Percentiles rank a stretch among this genome's conserved stretches.
phyloP scores from a whole-genome alignment of 2,329 filamentous ascomycete species.

The Trichocomaceae sp. region DNA sequence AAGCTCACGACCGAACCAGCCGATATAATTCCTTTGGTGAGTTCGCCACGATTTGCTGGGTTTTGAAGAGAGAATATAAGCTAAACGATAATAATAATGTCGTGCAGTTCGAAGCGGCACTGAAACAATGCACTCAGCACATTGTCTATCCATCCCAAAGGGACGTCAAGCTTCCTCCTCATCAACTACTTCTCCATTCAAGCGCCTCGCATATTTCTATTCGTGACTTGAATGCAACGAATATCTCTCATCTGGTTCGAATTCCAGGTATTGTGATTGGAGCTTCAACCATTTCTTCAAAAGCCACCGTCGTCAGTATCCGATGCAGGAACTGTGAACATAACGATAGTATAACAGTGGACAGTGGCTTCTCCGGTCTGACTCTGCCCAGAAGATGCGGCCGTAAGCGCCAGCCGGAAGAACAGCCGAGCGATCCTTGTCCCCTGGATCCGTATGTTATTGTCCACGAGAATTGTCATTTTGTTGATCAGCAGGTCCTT shows the following conservation, averaged over 20 bases:
- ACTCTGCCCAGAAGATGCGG: conserved; percentile 75
- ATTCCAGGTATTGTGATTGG: conserved; percentile 98
- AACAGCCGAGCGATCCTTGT: conserved; percentile 67
- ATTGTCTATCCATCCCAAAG: conserved; percentile 78
- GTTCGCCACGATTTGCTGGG: conserved; percentile 24
- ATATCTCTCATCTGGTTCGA: conserved; percentile 88
- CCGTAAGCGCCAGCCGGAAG: conserved; percentile 52
- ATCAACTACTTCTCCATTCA: conserved; percentile 92
- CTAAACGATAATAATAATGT: conserved; percentile 5
- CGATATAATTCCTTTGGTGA: conserved; percentile 83
- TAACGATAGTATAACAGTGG: conserved; percentile 61
- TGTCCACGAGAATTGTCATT: conserved; percentile 84
- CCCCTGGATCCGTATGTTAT: conserved; percentile 95
- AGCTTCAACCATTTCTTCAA: conserved; percentile 92
- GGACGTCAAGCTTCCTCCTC: conserved; percentile 68
- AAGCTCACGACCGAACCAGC: conserved; percentile 81
- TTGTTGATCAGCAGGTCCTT: conserved; percentile 96
- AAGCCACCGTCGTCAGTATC: conserved; percentile 79
- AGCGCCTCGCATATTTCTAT: conserved; percentile 87
- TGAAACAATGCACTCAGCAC: conserved; percentile 84
- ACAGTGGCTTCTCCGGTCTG: conserved; percentile 81
- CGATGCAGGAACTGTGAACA: conserved; percentile 83
- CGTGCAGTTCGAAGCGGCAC: conserved; percentile 74
- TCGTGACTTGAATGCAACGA: conserved; percentile 84
- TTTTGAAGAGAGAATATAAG: neutral